Base-by-base conservation (phyloP, 257 asterid species). In the Nicotiana obtusifolia region DNA sequence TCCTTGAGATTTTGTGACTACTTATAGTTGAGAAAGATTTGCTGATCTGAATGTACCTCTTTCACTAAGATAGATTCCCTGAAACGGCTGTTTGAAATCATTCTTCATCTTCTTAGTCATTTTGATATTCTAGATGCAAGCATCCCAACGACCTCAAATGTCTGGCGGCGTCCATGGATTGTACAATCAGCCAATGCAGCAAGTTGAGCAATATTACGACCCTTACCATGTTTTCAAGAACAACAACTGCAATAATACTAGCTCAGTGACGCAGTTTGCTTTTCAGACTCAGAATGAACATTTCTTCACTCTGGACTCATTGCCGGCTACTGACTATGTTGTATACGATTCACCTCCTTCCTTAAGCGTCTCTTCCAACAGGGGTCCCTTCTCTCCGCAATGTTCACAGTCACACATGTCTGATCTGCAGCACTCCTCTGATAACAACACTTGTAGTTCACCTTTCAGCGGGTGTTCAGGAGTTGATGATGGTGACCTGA, bases 381-480 rank as follows among this genome's bases (percentile, higher is more conserved):
- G 89, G 80, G 91, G 97, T 54, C 91, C 97, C 60, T 88, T 93
- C 81, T 96, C 99, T 33, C 93, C 99, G 17, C 97, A 88, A 73
- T 88, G 90, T 76, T 95, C 98, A 49, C 95, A 90, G 44, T 94
- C 99, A 2, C 89, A 88, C 79, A 88, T 86, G 24, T 92, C 97
- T 4, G 96, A 93, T 80, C 83, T 78, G 44, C 90, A 83, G 64
- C 93, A 82, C 54, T 88, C 91, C 9, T 87, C 94, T 78, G 97
- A 89, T 73, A 86, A 86, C 60, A 83, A 86, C 60, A 82, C 92
- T 31, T 87, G 88, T 15, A 91, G 95, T 56, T 95, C 98, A 24
- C 97, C 99, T 31, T 81, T 91, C 76, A 94, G 99, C 77, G 97
- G 97, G 15, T 91, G 88, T 75, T 95, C 97, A 60, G 95, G 88